A percentile compares a stretch with the other conserved stretches of the same genome.
Conservation (phyloP, 108 stramenopile species). For the Skeletonema tropicum region DNA sequence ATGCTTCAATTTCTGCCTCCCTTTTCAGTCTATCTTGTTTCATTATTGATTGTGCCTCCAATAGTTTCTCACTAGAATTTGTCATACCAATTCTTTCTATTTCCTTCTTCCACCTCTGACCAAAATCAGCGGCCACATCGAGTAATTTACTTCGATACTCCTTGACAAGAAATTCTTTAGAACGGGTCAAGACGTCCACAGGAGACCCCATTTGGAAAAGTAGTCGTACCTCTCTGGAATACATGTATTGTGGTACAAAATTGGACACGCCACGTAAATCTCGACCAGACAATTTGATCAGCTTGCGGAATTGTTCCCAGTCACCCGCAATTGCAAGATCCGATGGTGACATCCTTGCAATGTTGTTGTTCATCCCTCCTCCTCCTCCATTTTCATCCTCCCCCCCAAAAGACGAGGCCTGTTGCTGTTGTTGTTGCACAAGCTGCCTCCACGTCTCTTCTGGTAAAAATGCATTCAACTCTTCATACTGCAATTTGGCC, state of each 20-base stretch:
- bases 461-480: conserved; percentile 70
- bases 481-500: conserved; percentile 82
- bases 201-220: conserved; percentile 69
- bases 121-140: conserved; percentile 26
- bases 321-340: conserved; percentile 71
- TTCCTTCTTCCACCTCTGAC: conserved; percentile 29
- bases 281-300: conserved; percentile 46
- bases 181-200: conserved; percentile 59
- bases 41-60: conserved; percentile 15
- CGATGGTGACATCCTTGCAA: conserved; percentile 10
- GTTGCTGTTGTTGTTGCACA: neutral
- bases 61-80: conserved; percentile 23
- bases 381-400: conserved; percentile 14
- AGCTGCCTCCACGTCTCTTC: conserved; percentile 51
- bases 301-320: conserved; percentile 57
- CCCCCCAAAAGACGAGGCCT: neutral
- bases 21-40: conserved; percentile 30
- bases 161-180: conserved; percentile 56
- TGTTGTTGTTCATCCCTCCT: conserved; percentile 1
- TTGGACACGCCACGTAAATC: conserved; percentile 58
- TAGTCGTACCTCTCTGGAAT: conserved; percentile 64
- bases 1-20: conserved; percentile 56
- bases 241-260: conserved; percentile 68
- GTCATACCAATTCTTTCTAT: conserved; percentile 23
- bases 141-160: conserved; percentile 46